phyloP scores from a whole-genome alignment of 176 grass and related monocot genomes.

The Carex kokanica region DNA sequence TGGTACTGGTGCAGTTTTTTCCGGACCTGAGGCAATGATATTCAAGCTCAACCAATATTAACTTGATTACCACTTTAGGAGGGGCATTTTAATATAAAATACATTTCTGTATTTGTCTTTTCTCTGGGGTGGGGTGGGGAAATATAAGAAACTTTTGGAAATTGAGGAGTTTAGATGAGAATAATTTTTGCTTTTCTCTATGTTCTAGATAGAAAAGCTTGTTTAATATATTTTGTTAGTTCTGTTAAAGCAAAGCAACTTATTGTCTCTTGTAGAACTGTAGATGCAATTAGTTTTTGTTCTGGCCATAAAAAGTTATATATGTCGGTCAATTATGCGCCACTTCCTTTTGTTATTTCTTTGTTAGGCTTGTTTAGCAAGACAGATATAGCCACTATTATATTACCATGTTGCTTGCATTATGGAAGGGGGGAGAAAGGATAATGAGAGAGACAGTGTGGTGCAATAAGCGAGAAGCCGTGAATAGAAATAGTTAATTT shows the following conservation, averaged over 20 bases:
- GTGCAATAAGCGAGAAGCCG: not conserved
- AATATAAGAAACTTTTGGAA: not conserved
- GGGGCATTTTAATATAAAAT: not conserved
- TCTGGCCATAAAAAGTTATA: not conserved
- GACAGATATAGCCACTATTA: not conserved
- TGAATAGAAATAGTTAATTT: slow-evolving; percentile 3
- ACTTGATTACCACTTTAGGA: not conserved
- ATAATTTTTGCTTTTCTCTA: not conserved
- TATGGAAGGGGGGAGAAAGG: not conserved
- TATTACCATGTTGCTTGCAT: not conserved
- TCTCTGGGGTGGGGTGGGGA: not conserved
- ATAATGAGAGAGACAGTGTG: not conserved
- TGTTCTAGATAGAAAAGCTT: not conserved
- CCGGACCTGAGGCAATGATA: not conserved
- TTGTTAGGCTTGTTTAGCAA: not conserved
- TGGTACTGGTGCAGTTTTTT: not conserved
- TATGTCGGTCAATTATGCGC: not conserved
- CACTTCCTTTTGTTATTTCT: not conserved
- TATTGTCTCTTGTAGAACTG: not conserved
- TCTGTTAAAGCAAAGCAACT: not conserved
- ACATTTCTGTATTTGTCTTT: no score
- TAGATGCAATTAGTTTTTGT: not conserved
- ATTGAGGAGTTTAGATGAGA: not conserved
- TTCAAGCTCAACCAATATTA: not conserved
- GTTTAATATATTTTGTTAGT: not conserved